phyloP scores from a whole-genome alignment of 108 stramenopile species.

The Nitzschia sp. region DNA sequence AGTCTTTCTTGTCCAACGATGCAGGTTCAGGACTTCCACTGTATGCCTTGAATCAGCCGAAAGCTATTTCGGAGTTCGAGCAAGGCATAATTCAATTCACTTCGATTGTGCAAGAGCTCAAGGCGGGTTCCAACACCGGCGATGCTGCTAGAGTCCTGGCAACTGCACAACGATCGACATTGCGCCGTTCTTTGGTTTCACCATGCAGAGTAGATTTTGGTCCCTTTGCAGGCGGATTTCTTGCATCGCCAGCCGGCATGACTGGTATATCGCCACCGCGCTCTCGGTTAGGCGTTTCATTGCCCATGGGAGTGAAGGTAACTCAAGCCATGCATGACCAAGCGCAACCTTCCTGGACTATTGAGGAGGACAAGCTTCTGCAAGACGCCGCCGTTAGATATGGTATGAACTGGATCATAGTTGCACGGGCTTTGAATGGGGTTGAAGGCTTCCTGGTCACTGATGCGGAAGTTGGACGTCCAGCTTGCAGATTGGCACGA shows the following conservation, averaged over 20 bases:
- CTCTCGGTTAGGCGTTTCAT: slow-evolving; percentile 43
- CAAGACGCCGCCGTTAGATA: slow-evolving; percentile 41
- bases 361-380: slow-evolving; percentile 51
- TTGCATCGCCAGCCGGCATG: slow-evolving; percentile 41
- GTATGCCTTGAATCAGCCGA: neutral
- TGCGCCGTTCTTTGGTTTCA: slow-evolving; percentile 27
- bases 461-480: neutral
- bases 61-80: neutral
- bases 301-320: slow-evolving; percentile 77
- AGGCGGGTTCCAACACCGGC: slow-evolving; percentile 17
- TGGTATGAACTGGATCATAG: slow-evolving; percentile 70
- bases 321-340: slow-evolving; percentile 28
- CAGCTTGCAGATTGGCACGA: neutral
- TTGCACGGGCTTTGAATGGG: slow-evolving; percentile 46
- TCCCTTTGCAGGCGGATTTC: slow-evolving; percentile 47
- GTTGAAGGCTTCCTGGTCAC: slow-evolving; percentile 20
- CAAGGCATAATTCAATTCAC: slow-evolving; percentile 1
- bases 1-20: slow-evolving; percentile 18
- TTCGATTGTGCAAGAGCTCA: slow-evolving; percentile 18
- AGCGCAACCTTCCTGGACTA: slow-evolving; percentile 45
- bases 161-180: slow-evolving; percentile 22
- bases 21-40: slow-evolving; percentile 36
- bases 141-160: slow-evolving; percentile 21
- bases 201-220: slow-evolving; percentile 60
- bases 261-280: slow-evolving; percentile 29